Base-by-base conservation (phyloP, 441 rosid species). In the Mallotus japonicus region DNA sequence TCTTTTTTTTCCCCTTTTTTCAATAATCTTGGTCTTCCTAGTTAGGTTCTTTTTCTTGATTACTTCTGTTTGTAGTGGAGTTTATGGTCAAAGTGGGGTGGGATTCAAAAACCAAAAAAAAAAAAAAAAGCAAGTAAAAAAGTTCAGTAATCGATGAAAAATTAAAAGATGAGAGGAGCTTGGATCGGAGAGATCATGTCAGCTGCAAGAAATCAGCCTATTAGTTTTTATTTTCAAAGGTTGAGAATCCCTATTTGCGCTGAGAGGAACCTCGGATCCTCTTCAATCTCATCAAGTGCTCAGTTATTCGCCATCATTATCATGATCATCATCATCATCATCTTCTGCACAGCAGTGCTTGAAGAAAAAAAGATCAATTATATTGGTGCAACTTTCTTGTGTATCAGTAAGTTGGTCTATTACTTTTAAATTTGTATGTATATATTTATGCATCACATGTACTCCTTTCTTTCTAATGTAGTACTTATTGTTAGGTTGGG, bases 101-200 rank as follows among this genome's bases (percentile, higher is more conserved):
- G n/a, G 58, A 34, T 59, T 55, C 44, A 15, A 7, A 42, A 32
- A 46, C 28, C 40, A 14, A 40, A 54, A 64, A 8, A 11, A 16
- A 17, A 67, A 20, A 55, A 17, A 17, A n/a, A 22, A 51, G 24
- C n/a, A 67, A 42, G 2, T 46, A 9, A 47, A 37, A 46, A 22
- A 55, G 8, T 69, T 47, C 54, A 71, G 62, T 70, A 37, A 73
- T 40, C 54, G 58, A 76, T 65, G 80, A 55, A 68, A n/a, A 63
- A 67, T 8, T 59, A 77, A 64, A 28, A 70, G 80, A 82, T 78
- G 89, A 85, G 81, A 79, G 85, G 80, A 85, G 83, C 69, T 72
- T 75, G 93, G 93, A 89, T 89, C 93, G 84, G 93, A 85, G 93
- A 60, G 89, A 81, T 85, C 92, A 86, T 88, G 90, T 88, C 92